Evolutionary conservation across 2,329 filamentous ascomycete species (phyloP), one percentile per base, ranked within the genome.

Genomic region (Talaromyces sp.): DNA sequence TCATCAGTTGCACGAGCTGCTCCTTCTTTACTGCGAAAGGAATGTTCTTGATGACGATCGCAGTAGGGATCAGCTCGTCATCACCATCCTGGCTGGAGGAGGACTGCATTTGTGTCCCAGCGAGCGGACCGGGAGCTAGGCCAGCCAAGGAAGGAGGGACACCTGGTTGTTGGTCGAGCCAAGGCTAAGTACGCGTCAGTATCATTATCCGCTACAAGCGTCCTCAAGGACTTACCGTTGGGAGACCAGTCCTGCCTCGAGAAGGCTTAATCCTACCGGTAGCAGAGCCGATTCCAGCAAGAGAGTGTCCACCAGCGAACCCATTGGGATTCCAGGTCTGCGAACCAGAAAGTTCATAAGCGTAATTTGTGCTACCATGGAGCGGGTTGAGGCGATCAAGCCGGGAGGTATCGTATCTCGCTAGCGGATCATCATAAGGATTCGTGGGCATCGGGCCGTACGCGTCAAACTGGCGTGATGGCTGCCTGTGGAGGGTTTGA

Each of bases 41-140:
- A 43, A 99, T 99, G 76, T 99, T 99, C 83, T 99, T 99, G 80
- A 99, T 98, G 66, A 99, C 95, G 72, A 99, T 98, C 63, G 95
- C 95, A 3, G 95, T 99, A 2, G 94, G 94, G 66, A 99, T 99
- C 67, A 99, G 87, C 80, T 98, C 94, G 70, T 97, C 94, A 52
- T 83, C 81, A 39, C 70, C 72, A 58, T 82, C 81, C 37, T 75
- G 76, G 16, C 74, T 74, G 60, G 74, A 73, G 73, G 27, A 73
- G 71, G 63, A 74, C 73, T 31, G 77, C 74, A 64, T 74, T 68
- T 63, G 65, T 27, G 60, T 39, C 4, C 61, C 65, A 22, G 57
- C 41, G 13, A 64, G 61, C n/a, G 56, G 47, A 41, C 65, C 65
- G 0, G 65, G 65, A 16, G 61, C 65, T 19, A 66, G 58, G 5